These are phyloP conservation scores for Musa acuminata DNA, from an alignment of 176 grass and related monocot species.

Conservation along the genomic window DNA sequence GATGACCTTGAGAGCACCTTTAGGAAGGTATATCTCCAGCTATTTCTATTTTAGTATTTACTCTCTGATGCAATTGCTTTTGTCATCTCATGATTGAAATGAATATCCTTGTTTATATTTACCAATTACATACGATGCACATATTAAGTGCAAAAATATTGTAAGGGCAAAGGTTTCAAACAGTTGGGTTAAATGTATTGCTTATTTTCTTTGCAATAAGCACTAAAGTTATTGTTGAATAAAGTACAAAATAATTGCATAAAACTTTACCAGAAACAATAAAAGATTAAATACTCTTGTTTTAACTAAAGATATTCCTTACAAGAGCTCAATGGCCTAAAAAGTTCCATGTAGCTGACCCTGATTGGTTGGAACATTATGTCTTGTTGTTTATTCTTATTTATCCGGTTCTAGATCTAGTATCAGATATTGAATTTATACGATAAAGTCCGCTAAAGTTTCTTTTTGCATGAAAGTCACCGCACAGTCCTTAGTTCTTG, in stretches of 20 bases:
- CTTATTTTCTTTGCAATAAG: not conserved
- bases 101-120: not conserved
- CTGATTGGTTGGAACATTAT: not conserved
- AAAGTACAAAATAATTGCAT: not conserved
- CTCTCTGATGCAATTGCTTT: not conserved
- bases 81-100: not conserved
- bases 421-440: not conserved
- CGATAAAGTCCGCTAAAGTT: not conserved
- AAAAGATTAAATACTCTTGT: too few species aligned
- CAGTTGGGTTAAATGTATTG: not conserved
- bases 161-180: not conserved
- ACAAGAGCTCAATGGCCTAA: too few species aligned
- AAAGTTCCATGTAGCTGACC: too few species aligned
- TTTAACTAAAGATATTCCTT: too few species aligned
- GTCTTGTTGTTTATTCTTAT: not conserved
- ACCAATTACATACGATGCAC: not conserved
- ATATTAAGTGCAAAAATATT: not conserved
- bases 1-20: constrained; percentile 96
- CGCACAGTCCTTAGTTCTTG: not conserved
- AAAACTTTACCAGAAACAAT: not conserved
- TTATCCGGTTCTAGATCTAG: not conserved
- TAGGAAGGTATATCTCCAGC: constrained; percentile 48
- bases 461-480: not conserved
- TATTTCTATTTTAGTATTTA: not conserved
- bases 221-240: not conserved